These are phyloP conservation scores for Annona cherimola DNA, from an alignment of 164 flowering plant species.

Conservation along the genomic window DNA sequence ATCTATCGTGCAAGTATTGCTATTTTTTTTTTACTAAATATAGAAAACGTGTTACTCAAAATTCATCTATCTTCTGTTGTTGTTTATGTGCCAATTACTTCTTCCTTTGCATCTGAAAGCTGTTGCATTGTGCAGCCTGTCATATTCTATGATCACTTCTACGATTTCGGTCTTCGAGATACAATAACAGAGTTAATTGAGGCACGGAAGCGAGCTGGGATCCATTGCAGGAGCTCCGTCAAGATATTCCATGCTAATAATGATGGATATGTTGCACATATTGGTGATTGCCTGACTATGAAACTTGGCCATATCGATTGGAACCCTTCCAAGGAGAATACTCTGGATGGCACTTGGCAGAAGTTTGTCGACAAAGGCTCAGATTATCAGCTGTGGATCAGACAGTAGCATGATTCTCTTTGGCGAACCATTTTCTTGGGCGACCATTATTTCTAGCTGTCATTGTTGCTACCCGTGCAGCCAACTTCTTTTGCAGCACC, in stretches of 20 bases:
- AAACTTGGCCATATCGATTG: conserved; percentile 56
- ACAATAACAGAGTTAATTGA: conserved; percentile 43
- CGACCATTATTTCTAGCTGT: not conserved
- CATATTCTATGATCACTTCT: conserved; percentile 58
- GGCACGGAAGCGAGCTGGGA: conserved; percentile 42
- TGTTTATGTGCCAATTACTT: not conserved
- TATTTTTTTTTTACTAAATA: no score
- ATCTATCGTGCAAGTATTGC: no score
- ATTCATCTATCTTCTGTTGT: not conserved
- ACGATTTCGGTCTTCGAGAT: conserved; percentile 57
- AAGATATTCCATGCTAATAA: conserved; percentile 50
- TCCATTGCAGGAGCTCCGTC: conserved; percentile 53
- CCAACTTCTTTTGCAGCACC: not conserved
- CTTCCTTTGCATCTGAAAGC: not conserved
- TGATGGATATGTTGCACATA: conserved; percentile 52
- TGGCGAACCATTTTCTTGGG: not conserved
- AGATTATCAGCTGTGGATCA: conserved; percentile 54
- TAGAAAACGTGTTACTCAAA: no score
- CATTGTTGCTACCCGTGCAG: not conserved
- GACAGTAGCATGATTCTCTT: conserved; percentile 26
- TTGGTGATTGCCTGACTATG: conserved; percentile 48
- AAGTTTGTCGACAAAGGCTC: conserved; percentile 50
- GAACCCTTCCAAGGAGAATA: conserved; percentile 58
- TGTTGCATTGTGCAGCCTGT: conserved; percentile 41
- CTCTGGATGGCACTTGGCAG: conserved; percentile 55